Percentiles rank a stretch among this genome's conserved stretches.
These are phyloP conservation scores for Salix koriyanagi DNA, from an alignment of 345 rosid genomes.

Conservation along the genomic window DNA sequence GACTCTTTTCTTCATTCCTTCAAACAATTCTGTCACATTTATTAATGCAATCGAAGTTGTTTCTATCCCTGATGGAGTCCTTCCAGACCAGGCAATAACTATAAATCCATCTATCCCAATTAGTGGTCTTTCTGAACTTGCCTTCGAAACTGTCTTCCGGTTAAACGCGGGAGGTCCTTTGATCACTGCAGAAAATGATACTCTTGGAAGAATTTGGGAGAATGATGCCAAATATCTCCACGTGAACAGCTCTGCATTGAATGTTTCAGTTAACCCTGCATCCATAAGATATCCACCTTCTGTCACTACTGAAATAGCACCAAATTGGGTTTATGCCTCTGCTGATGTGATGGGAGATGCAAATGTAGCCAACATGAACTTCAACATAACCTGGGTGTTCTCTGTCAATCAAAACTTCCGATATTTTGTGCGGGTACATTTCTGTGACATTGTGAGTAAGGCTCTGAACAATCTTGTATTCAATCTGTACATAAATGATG, in stretches of 20 bases:
- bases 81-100: slow-evolving; percentile 73
- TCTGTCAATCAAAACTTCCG: slow-evolving; percentile 57
- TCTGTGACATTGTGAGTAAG: slow-evolving; percentile 78
- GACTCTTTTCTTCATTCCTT: slow-evolving; percentile 64
- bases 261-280: slow-evolving; percentile 61
- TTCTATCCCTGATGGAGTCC: slow-evolving; percentile 67
- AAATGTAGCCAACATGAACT: slow-evolving; percentile 56
- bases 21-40: slow-evolving; percentile 68
- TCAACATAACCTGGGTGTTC: slow-evolving; percentile 93
- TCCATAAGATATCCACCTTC: slow-evolving; percentile 49
- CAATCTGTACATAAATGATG: slow-evolving; percentile 74
- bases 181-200: slow-evolving; percentile 79
- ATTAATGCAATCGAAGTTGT: slow-evolving; percentile 92
- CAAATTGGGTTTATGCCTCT: slow-evolving; percentile 83
- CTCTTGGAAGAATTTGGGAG: slow-evolving; percentile 90
- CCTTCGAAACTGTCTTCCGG: slow-evolving; percentile 83
- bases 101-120: slow-evolving; percentile 55
- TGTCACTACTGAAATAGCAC: slow-evolving; percentile 64
- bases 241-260: slow-evolving; percentile 77
- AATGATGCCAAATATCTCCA: slow-evolving; percentile 74
- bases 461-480: slow-evolving; percentile 72
- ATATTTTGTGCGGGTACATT: slow-evolving; percentile 84
- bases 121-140: slow-evolving; percentile 63
- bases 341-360: slow-evolving; percentile 87
- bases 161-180: slow-evolving; percentile 91